phyloP scores from a whole-genome alignment of 2,329 filamentous ascomycete species.

The Trichoderma simmonsii region DNA sequence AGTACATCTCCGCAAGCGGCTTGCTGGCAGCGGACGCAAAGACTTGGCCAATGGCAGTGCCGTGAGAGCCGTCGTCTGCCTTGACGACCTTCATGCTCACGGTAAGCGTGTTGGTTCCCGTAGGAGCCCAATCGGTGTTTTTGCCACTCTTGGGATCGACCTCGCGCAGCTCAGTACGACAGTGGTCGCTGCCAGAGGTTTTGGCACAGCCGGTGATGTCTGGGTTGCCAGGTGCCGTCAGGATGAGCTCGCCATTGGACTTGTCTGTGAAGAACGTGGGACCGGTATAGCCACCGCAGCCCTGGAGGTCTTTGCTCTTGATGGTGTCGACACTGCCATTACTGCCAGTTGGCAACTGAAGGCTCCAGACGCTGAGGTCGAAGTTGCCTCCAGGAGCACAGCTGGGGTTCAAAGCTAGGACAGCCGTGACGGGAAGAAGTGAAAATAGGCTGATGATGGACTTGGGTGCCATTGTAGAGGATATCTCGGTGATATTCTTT shows the following conservation, averaged over 20 bases:
- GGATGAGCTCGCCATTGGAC: slow-evolving; percentile 34
- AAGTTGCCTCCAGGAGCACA: slow-evolving; percentile 29
- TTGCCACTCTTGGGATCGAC: slow-evolving; percentile 31
- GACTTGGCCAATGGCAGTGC: slow-evolving; percentile 35
- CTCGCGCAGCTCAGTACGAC: slow-evolving; percentile 42
- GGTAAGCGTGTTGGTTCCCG: slow-evolving; percentile 15
- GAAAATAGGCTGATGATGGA: not conserved
- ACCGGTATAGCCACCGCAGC: slow-evolving; percentile 35
- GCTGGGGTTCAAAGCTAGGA: slow-evolving; percentile 10
- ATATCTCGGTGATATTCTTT: not conserved
- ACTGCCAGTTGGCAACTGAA: slow-evolving; percentile 39
- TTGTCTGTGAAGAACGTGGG: slow-evolving; percentile 36
- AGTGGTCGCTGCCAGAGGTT: slow-evolving; percentile 39
- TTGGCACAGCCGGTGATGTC: slow-evolving; percentile 35
- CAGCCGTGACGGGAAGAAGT: not conserved
- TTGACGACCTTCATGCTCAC: slow-evolving; percentile 31
- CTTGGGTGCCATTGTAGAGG: slow-evolving; percentile 2
- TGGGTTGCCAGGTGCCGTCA: slow-evolving; percentile 39
- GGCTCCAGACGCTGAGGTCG: slow-evolving; percentile 33
- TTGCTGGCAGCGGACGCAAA: slow-evolving; percentile 36
- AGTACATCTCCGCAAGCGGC: slow-evolving; percentile 40
- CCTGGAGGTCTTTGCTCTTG: slow-evolving; percentile 30
- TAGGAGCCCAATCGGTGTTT: slow-evolving; percentile 26
- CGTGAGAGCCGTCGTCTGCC: slow-evolving; percentile 36
- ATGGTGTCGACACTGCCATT: slow-evolving; percentile 25